phyloP scores from a whole-genome alignment of 2,329 filamentous ascomycete species.

The Dactylonectria macrodidyma region DNA sequence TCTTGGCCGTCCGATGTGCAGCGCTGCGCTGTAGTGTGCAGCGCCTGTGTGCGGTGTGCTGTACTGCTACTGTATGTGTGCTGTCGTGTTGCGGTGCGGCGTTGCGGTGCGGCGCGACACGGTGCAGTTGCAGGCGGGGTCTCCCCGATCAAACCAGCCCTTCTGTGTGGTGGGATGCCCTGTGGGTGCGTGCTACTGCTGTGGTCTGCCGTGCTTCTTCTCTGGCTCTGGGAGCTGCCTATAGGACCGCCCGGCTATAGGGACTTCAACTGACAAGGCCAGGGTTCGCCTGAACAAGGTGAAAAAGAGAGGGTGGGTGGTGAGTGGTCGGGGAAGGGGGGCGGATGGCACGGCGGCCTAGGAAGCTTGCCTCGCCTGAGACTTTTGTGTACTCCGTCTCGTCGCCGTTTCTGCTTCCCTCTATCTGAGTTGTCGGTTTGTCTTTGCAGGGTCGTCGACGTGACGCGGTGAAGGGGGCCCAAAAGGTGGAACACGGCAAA shows the following conservation, averaged over 20 bases:
- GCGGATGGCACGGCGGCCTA: not conserved
- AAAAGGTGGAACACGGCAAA: not conserved
- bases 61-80: constrained; percentile 24
- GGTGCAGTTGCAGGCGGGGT: not conserved
- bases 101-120: constrained; percentile 6
- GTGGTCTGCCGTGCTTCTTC: constrained; percentile 8
- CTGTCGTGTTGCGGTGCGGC: constrained; percentile 30
- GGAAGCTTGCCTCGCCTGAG: constrained; percentile 8
- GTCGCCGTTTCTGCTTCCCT: not conserved
- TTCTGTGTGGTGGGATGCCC: constrained; percentile 14
- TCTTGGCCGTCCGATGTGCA: constrained; percentile 12
- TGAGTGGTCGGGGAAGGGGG: constrained; percentile 5
- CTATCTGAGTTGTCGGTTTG: not conserved
- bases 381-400: constrained; percentile 10
- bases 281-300: not conserved
- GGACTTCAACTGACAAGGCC: not conserved
- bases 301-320: not conserved
- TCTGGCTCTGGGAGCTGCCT: not conserved
- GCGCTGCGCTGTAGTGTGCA: constrained; percentile 1
- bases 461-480: constrained; percentile 4
- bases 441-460: not conserved
- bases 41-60: not conserved
- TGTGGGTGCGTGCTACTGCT: constrained; percentile 15
- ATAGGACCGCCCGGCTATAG: constrained; percentile 6
- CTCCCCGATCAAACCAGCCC: not conserved